Evolutionary conservation across 345 rosid species (phyloP), one percentile per base, ranked within the genome.

Genomic region (Arabidopsis arenosa): DNA sequence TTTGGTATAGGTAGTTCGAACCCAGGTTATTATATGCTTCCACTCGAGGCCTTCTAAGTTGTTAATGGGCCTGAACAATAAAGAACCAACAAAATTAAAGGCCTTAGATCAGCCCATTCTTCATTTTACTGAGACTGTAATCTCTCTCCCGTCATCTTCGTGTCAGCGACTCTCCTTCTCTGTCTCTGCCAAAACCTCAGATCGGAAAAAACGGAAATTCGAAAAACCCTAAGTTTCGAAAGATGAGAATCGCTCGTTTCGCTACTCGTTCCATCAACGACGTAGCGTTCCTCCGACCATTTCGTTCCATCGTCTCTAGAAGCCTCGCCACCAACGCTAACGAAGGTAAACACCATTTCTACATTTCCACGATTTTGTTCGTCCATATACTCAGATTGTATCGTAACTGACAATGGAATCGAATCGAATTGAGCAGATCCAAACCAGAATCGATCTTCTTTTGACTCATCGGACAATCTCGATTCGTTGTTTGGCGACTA

Each of bases 401-500:
- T 26, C 39, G 12, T 9, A 0, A 4, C 11, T 70, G 14, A 75
- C 36, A 68, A 81, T 17, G 21, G 23, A 60, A 52, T 52, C 37
- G 45, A 66, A 70, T 63, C 35, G 12, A 68, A 68, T 37, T 66
- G 37, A 28, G 10, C 14, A 37, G 66, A 60, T 55, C 62, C 14
- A 23, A 58, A 54, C 17, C 17, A 4, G n/a, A 32, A 30, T 41
- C 72, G 51, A 62, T 9, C 72, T 40, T 66, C 80, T 6, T 43
- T 44, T 3, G 87, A 86, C 49, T 72, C 84, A 5, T 43, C 40
- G 4, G 87, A 86, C 45, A 63, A 26, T 43, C 4, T 26, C 7
- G 84, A 82, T 10, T 83, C 43, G 47, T 78, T 86, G 14, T 86
- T 83, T 32, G 83, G 84, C 30, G 86, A 74, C 4, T 2, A 1